Evolutionary conservation across 2,329 filamentous ascomycete species (phyloP).

Genomic region (Exophiala bonariae): DNA sequence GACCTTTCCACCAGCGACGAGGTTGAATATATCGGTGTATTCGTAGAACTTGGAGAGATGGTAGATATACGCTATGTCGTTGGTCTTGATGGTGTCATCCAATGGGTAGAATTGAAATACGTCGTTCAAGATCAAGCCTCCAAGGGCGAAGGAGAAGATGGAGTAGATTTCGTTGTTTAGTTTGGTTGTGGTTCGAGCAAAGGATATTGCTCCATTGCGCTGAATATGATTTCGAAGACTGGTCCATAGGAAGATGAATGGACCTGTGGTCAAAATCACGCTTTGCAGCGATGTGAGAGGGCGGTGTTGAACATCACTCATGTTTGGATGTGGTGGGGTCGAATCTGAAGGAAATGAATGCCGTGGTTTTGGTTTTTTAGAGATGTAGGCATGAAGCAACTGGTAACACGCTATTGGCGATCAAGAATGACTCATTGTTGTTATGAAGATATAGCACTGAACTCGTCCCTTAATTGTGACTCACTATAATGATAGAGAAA

Average conservation of each 20-base stretch:
- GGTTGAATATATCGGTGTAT: conserved; percentile 33
- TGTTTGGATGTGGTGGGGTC: too few species aligned
- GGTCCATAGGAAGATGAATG: conserved; percentile 21
- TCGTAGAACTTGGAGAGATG: conserved; percentile 36
- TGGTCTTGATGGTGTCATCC: background rate
- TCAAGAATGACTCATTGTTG: too few species aligned
- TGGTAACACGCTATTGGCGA: too few species aligned
- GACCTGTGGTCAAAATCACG: conserved; percentile 18
- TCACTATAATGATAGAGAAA: too few species aligned
- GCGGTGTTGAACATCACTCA: conserved; percentile 5
- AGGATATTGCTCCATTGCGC: conserved; percentile 14
- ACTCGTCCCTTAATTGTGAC: too few species aligned
- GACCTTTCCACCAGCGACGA: conserved; percentile 29
- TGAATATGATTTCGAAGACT: conserved; percentile 17
- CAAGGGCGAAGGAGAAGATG: conserved; percentile 19
- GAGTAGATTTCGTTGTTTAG: conserved; percentile 24
- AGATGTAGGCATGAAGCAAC: too few species aligned
- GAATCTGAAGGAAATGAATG: too few species aligned
- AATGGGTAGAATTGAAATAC: conserved; percentile 6
- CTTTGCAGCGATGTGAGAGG: conserved; percentile 15
- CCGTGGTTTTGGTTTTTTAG: too few species aligned
- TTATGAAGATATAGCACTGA: too few species aligned
- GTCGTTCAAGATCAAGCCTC: conserved; percentile 14
- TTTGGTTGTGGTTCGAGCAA: conserved; percentile 12
- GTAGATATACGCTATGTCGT: conserved; percentile 25